These are phyloP conservation scores for Pyrus communis DNA, from an alignment of 306 rosid species.

Conservation along the genomic window DNA sequence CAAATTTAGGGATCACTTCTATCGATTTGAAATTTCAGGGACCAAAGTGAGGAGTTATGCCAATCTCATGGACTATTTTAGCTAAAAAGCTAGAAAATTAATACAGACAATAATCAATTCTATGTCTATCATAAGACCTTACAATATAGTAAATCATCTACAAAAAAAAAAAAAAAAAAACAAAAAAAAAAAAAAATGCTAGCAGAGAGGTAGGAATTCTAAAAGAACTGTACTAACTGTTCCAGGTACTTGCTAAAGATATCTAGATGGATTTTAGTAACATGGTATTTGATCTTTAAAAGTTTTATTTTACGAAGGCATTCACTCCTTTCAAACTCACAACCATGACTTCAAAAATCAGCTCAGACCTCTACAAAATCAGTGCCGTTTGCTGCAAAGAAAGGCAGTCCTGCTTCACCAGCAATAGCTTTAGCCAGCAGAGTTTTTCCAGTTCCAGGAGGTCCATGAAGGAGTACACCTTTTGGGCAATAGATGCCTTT, in stretches of 20 bases:
- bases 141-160: neutral
- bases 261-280: neutral
- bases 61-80: no score
- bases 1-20: no score
- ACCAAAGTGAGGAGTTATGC: no score
- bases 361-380: conserved; percentile 90
- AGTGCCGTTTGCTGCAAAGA: conserved; percentile 95
- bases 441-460: conserved; percentile 99
- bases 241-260: neutral
- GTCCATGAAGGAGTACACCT: conserved; percentile 98
- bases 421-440: conserved; percentile 97
- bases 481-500: conserved; percentile 94
- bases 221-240: neutral
- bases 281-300: neutral
- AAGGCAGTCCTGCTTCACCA: conserved; percentile 98
- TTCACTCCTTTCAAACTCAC: neutral
- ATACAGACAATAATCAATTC: neutral
- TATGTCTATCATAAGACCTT: neutral
- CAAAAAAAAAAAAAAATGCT: no score
- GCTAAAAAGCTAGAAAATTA: neutral
- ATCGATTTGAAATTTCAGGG: no score
- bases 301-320: neutral
- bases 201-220: neutral
- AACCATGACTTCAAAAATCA: conserved; percentile 20
- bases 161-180: no score